Conservation (phyloP, 2,329 filamentous ascomycete species). For the Penicillium freii region DNA sequence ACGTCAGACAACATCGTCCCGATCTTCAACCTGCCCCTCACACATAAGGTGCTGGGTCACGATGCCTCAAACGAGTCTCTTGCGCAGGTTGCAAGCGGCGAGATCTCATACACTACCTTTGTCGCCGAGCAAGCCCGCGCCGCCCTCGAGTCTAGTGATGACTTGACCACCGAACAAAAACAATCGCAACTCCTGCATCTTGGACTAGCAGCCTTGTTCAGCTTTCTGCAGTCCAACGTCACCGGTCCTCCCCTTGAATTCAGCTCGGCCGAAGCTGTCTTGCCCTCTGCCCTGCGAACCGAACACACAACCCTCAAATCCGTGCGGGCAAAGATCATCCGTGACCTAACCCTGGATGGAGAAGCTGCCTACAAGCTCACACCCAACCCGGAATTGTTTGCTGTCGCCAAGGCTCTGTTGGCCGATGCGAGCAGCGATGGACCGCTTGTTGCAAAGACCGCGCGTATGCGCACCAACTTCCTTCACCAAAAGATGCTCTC, state of each 20-base stretch:
- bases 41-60: conserved; percentile 41
- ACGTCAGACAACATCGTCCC: conserved; percentile 34
- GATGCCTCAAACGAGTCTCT: conserved; percentile 29
- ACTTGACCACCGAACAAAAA: conserved; percentile 26
- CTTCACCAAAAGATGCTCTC: conserved; percentile 67
- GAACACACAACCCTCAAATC: conserved; percentile 45
- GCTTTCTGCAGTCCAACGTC: conserved; percentile 82
- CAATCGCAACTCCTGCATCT: conserved; percentile 51
- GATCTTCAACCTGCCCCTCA: conserved; percentile 37
- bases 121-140: conserved; percentile 35
- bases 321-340: conserved; percentile 62
- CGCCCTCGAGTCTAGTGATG: conserved; percentile 21
- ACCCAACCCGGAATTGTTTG: conserved; percentile 79
- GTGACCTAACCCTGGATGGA: conserved; percentile 73
- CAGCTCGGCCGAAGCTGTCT: conserved; percentile 48
- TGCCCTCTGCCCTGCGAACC: conserved; percentile 43
- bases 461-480: conserved; percentile 68
- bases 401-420: conserved; percentile 64
- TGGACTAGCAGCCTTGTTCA: conserved; percentile 68
- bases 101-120: conserved; percentile 40
- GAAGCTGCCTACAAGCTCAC: conserved; percentile 82
- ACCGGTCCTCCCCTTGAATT: conserved; percentile 78
- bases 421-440: conserved; percentile 47
- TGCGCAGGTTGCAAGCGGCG: conserved; percentile 30
- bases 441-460: conserved; percentile 54